Evolutionary conservation across 768 basidiomycete genomes (phyloP).

Genomic region (Hydnomerulius pinastri): DNA sequence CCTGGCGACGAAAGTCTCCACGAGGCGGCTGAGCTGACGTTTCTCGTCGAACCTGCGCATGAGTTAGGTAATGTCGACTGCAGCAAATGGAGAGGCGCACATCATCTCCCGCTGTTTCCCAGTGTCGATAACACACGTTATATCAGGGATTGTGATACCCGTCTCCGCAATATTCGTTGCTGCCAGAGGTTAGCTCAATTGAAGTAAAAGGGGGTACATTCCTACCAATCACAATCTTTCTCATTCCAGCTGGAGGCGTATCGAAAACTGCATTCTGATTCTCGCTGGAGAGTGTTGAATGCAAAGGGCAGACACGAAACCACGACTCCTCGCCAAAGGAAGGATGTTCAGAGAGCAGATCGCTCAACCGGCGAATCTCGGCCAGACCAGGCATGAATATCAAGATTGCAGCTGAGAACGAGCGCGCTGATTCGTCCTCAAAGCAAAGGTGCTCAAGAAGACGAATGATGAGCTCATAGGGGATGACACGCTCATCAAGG

Average conservation of each 20-base stretch:
- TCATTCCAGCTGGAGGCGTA: slow-evolving; percentile 71
- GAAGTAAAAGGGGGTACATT: not conserved
- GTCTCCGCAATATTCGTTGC: slow-evolving; percentile 96
- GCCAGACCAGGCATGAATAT: slow-evolving; percentile 95
- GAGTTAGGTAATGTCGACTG: slow-evolving; percentile 8
- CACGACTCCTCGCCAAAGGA: slow-evolving; percentile 60
- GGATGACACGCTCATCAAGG: slow-evolving; percentile 85
- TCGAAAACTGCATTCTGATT: slow-evolving; percentile 92
- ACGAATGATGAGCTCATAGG: slow-evolving; percentile 85
- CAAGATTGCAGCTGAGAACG: slow-evolving; percentile 79
- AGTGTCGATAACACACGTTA: slow-evolving; percentile 93
- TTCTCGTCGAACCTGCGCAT: slow-evolving; percentile 87
- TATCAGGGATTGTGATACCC: slow-evolving; percentile 97
- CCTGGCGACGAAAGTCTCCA: slow-evolving; percentile 89
- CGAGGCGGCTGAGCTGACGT: slow-evolving; percentile 87
- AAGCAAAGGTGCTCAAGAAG: slow-evolving; percentile 86
- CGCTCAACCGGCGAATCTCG: slow-evolving; percentile 88
- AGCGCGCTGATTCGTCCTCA: slow-evolving; percentile 47
- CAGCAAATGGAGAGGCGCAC: slow-evolving; percentile 33
- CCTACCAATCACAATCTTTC: slow-evolving; percentile 94
- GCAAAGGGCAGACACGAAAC: slow-evolving; percentile 83
- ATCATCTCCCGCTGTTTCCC: slow-evolving; percentile 96
- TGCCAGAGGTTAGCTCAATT: slow-evolving; percentile 27
- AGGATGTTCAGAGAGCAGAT: slow-evolving; percentile 75
- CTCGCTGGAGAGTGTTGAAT: slow-evolving; percentile 92